These are phyloP conservation scores for Geranomyces michiganensis DNA, from an alignment of 192 early-diverging fungal genomes.

Conservation along the genomic window DNA sequence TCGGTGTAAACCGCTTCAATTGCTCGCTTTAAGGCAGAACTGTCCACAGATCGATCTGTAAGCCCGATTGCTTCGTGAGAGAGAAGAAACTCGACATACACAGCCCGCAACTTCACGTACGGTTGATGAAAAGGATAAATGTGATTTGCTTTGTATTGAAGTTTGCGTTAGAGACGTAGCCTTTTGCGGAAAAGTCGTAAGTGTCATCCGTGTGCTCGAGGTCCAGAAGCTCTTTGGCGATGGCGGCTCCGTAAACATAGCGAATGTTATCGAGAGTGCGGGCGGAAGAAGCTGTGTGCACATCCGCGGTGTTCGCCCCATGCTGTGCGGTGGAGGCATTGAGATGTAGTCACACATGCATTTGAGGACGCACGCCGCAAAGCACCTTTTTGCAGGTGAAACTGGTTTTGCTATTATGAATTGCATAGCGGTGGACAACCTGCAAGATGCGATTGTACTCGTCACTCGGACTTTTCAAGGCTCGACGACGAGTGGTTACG, in stretches of 20 bases:
- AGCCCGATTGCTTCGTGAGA: too few species aligned
- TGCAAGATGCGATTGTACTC: constrained; percentile 92
- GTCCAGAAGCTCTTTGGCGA: constrained; percentile 77
- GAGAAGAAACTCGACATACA: not conserved
- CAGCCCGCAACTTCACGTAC: constrained; percentile 50
- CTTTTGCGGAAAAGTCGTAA: constrained; percentile 67
- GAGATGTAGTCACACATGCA: not conserved
- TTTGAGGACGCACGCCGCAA: too few species aligned
- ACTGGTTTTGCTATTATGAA: constrained; percentile 82
- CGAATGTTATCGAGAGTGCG: constrained; percentile 77
- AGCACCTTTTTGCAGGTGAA: constrained; percentile 90
- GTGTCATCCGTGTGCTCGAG: constrained; percentile 54
- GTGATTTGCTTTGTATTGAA: constrained; percentile 82
- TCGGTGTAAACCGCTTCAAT: constrained; percentile 81
- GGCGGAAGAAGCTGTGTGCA: constrained; percentile 68
- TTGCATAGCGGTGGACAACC: constrained; percentile 87
- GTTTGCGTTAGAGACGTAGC: constrained; percentile 87
- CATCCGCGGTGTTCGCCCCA: constrained; percentile 74
- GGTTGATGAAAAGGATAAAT: constrained; percentile 95
- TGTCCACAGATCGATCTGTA: constrained; percentile 83
- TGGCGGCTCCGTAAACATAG: constrained; percentile 78
- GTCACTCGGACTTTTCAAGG: constrained; percentile 81
- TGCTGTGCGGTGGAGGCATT: constrained; percentile 41
- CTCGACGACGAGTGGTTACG: constrained; percentile 79
- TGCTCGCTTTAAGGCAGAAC: constrained; percentile 74